Evolutionary conservation across 2,329 filamentous ascomycete species (phyloP).

Genomic region (Didymella exigua): DNA sequence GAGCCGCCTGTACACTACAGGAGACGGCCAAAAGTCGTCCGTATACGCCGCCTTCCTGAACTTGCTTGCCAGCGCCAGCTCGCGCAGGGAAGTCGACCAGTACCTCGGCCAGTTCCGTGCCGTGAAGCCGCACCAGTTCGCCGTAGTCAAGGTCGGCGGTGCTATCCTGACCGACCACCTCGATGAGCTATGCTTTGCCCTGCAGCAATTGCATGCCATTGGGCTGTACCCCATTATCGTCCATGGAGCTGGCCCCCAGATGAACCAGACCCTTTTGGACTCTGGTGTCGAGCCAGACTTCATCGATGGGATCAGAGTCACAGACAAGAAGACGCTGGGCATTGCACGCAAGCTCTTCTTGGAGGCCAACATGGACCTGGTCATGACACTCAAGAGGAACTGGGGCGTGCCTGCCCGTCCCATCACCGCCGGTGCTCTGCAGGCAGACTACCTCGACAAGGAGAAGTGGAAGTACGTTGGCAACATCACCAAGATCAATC

Average conservation of each 20-base stretch:
- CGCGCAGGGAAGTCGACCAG: constrained; percentile 94
- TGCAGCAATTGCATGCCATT: constrained; percentile 93
- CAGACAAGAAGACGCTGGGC: constrained; percentile 91
- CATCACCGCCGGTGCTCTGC: constrained; percentile 87
- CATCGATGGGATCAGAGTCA: constrained; percentile 94
- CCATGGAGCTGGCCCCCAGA: constrained; percentile 91
- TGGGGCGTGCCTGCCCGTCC: constrained; percentile 88
- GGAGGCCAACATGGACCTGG: constrained; percentile 91
- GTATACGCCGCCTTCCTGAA: constrained; percentile 77
- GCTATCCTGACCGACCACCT: constrained; percentile 95
- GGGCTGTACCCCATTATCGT: constrained; percentile 94
- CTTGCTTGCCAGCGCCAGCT: constrained; percentile 92
- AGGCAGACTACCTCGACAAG: constrained; percentile 93
- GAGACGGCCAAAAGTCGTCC: constrained; percentile 43
- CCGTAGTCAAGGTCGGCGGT: constrained; percentile 96
- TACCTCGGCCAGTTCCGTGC: constrained; percentile 98
- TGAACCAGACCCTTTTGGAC: constrained; percentile 88
- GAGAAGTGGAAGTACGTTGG: constrained; percentile 95
- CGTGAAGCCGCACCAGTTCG: constrained; percentile 94
- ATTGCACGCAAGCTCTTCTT: constrained; percentile 92
- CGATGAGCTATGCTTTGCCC: constrained; percentile 84
- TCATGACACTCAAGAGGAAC: constrained; percentile 80
- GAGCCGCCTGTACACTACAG: constrained; percentile 40
- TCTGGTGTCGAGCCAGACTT: constrained; percentile 95
- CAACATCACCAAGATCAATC: constrained; percentile 93